Evolutionary conservation across 1,284 basidiomycete species (phyloP), one percentile per base, ranked within the genome.

Genomic region (Testicularia cyperi): DNA sequence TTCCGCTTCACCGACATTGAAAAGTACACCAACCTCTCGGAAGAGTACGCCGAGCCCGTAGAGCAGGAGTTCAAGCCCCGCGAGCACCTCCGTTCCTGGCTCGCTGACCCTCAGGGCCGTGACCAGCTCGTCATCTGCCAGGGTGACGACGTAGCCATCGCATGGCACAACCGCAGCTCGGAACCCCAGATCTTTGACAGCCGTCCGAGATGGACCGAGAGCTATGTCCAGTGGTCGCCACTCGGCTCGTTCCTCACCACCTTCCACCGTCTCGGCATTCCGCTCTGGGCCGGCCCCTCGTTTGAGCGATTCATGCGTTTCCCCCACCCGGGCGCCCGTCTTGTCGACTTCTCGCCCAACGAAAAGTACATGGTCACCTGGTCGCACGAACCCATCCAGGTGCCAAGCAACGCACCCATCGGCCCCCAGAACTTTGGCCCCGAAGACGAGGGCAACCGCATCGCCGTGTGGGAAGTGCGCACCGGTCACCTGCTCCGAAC

Each of bases 311-410:
- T 88, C 66, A 86, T 88, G 77, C 88, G 91, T 51, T 96, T 96
- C 77, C 90, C 90, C 24, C 95, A 98, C 79, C 92, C 92, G 9
- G 83, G 94, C 52, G 92, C 94, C 68, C 91, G 92, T 78, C 83
- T 98, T 34, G 87, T 99, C 73, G 92, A 97, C 80, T 98, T 98
- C 79, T 97, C 92, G 21, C 92, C 95, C 5, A 89, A 88, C 80
- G 95, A 99, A 79, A 86, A 90, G 64, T 98, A 95, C 80, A 81
- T 99, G 63, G 90, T 96, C 70, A 98, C 95, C 30, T 98, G 94
- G 91, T 96, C 95, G 7, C 88, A 92, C 68, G 90, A 96, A 68
- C 86, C 92, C 16, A 94, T 98, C 70, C 83, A 86, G 49, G 87
- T 92, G 26, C 87, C 88, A 28, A 87, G 90, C 60, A 86, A 86